These are phyloP conservation scores for Exophiala sideris DNA, from an alignment of 2,329 filamentous ascomycete species.

Conservation along the genomic window DNA sequence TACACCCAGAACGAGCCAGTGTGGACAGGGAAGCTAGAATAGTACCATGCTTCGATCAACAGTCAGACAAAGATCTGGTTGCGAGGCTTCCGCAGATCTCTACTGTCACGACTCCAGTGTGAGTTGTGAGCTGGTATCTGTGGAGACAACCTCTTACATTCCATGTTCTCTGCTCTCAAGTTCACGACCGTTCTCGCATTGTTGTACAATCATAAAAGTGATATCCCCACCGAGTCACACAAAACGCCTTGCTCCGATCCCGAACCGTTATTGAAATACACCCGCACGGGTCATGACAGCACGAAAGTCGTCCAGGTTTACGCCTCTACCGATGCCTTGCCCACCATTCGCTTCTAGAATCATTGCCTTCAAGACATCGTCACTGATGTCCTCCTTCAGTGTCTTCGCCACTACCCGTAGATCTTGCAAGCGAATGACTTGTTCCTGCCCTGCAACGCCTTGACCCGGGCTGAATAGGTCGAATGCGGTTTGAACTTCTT, in stretches of 20 bases:
- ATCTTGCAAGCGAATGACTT: conserved; percentile 75
- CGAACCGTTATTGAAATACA: conserved; percentile 62
- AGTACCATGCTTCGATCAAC: conserved; percentile 35
- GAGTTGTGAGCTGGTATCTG: conserved; percentile 13
- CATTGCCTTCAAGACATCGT: conserved; percentile 87
- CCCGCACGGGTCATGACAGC: conserved; percentile 81
- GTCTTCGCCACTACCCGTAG: conserved; percentile 74
- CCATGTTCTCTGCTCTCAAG: background rate
- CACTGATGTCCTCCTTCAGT: conserved; percentile 78
- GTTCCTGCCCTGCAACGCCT: conserved; percentile 34
- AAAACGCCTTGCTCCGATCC: background rate
- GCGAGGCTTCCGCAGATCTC: conserved; percentile 25
- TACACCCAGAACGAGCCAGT: conserved; percentile 58
- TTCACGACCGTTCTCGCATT: background rate
- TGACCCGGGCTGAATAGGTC: conserved; percentile 66
- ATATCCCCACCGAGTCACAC: background rate
- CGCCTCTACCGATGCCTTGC: conserved; percentile 65
- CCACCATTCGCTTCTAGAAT: conserved; percentile 89
- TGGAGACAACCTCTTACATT: conserved; percentile 20
- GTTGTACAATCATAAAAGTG: background rate
- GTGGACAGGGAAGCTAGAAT: conserved; percentile 68
- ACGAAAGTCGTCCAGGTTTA: conserved; percentile 77
- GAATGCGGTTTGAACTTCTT: conserved; percentile 80
- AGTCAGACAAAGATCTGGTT: conserved; percentile 11
- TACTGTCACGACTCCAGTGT: conserved; percentile 12